Conservation (phyloP, 2,329 filamentous ascomycete species). For the Colletotrichum sp. region DNA sequence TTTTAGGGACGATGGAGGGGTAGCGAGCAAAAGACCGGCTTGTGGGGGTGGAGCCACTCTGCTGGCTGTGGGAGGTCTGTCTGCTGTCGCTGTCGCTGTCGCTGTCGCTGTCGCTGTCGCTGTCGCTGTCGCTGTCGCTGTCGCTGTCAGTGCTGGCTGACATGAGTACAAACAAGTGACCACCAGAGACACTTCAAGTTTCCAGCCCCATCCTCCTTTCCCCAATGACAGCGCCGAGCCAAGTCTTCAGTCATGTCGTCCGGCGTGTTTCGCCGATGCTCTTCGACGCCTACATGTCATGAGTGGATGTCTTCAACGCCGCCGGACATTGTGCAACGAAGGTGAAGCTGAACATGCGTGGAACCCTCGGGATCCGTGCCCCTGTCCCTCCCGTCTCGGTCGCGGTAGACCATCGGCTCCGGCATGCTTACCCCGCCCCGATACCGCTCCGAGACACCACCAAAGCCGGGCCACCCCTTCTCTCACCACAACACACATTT, state of each 20-base stretch:
- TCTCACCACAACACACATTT: neutral
- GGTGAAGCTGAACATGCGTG: neutral
- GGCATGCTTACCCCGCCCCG: neutral
- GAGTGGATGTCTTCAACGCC: neutral
- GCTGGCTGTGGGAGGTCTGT: neutral
- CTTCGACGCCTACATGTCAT: neutral
- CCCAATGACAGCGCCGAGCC: neutral
- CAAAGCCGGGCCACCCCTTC: neutral
- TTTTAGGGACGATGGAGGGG: neutral
- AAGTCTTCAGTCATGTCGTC: neutral
- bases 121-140: neutral
- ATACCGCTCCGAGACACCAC: neutral
- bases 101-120: neutral
- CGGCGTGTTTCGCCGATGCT: neutral
- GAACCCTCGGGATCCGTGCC: neutral
- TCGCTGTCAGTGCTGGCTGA: neutral
- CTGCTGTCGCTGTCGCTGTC: neutral
- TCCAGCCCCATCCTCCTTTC: neutral
- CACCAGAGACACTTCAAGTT: neutral
- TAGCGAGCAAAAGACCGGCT: neutral
- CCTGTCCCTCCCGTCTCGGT: neutral
- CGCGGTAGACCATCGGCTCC: neutral
- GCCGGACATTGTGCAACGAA: neutral
- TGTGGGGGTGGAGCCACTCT: constrained; percentile 7
- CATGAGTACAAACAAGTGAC: neutral